Conservation (phyloP, 768 basidiomycete genomes). For the Xerocomellus chrysenteron region DNA sequence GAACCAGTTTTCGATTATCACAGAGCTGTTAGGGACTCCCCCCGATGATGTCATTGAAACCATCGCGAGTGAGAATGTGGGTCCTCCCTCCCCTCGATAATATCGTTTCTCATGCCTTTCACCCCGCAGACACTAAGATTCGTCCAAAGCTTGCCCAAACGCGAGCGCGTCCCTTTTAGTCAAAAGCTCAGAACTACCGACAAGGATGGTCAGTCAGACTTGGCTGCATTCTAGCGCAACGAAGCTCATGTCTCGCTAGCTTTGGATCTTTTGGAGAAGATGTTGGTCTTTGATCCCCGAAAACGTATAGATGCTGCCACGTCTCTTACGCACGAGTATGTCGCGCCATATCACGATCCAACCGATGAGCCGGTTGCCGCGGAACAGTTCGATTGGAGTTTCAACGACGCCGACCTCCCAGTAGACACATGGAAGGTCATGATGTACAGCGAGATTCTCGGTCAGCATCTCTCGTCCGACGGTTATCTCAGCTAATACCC, state of each 20-base stretch:
- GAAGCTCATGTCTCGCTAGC: slow-evolving; percentile 45
- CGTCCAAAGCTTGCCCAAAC: slow-evolving; percentile 96
- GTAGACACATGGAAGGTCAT: slow-evolving; percentile 99
- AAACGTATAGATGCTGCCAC: slow-evolving; percentile 94
- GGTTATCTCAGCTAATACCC: background rate
- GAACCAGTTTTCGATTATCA: slow-evolving; percentile 99
- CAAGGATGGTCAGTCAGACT: slow-evolving; percentile 63
- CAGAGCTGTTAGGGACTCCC: slow-evolving; percentile 96
- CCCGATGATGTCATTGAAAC: slow-evolving; percentile 99
- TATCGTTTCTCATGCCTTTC: slow-evolving; percentile 12
- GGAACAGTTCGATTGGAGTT: slow-evolving; percentile 98
- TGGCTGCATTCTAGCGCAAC: background rate
- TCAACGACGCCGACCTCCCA: slow-evolving; percentile 98
- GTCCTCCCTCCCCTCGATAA: slow-evolving; percentile 25
- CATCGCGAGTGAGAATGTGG: slow-evolving; percentile 94
- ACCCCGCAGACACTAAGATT: slow-evolving; percentile 84
- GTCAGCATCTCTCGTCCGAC: slow-evolving; percentile 43
- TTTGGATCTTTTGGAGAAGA: slow-evolving; percentile 93
- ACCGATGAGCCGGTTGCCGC: slow-evolving; percentile 93
- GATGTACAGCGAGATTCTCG: slow-evolving; percentile 99
- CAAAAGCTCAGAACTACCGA: slow-evolving; percentile 90
- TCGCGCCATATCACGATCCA: slow-evolving; percentile 96
- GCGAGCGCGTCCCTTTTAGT: slow-evolving; percentile 91
- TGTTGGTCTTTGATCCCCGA: slow-evolving; percentile 98
- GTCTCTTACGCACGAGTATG: slow-evolving; percentile 90